Evolutionary conservation across 1,139 yeast species (phyloP).

Genomic region (Protomyces inundatus): DNA sequence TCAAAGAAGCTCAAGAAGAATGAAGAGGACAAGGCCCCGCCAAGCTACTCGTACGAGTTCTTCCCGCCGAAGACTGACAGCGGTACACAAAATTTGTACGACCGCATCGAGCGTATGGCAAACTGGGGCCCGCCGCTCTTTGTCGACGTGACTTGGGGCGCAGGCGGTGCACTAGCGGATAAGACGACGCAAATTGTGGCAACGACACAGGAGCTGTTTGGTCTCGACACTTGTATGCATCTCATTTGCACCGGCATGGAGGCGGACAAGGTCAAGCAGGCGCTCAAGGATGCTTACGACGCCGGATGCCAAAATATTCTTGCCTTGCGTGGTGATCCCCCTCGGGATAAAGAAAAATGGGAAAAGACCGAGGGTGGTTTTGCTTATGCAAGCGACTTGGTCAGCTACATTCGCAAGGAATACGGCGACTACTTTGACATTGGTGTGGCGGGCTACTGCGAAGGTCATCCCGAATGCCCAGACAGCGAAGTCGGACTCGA

Average conservation of each 20-base stretch:
- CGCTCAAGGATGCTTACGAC: constrained; percentile 74
- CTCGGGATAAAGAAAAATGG: constrained; percentile 51
- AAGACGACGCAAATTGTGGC: constrained; percentile 86
- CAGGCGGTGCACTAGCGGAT: constrained; percentile 77
- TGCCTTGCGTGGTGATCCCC: constrained; percentile 83
- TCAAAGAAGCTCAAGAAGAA: constrained; percentile 42
- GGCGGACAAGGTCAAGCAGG: constrained; percentile 70
- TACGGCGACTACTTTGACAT: constrained; percentile 62
- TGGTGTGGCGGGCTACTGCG: constrained; percentile 75
- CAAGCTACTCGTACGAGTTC: constrained; percentile 78
- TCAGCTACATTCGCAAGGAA: constrained; percentile 50
- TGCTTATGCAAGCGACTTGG: constrained; percentile 63
- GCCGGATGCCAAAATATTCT: constrained; percentile 93
- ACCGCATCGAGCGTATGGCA: constrained; percentile 97
- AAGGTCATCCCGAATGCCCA: constrained; percentile 67
- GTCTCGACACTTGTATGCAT: constrained; percentile 97
- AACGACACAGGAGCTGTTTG: constrained; percentile 86
- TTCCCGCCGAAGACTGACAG: constrained; percentile 94
- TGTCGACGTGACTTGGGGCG: constrained; percentile 96
- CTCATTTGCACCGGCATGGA: constrained; percentile 96
- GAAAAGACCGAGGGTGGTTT: constrained; percentile 61
- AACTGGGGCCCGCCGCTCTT: constrained; percentile 76
- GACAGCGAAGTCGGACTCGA: constrained; percentile 53
- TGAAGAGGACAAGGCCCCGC: constrained; percentile 30
- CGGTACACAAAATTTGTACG: constrained; percentile 93